Evolutionary conservation across 192 early-diverging fungal genomes (phyloP), one percentile per base, ranked within the genome.

Genomic region (Coemansia sp.): DNA sequence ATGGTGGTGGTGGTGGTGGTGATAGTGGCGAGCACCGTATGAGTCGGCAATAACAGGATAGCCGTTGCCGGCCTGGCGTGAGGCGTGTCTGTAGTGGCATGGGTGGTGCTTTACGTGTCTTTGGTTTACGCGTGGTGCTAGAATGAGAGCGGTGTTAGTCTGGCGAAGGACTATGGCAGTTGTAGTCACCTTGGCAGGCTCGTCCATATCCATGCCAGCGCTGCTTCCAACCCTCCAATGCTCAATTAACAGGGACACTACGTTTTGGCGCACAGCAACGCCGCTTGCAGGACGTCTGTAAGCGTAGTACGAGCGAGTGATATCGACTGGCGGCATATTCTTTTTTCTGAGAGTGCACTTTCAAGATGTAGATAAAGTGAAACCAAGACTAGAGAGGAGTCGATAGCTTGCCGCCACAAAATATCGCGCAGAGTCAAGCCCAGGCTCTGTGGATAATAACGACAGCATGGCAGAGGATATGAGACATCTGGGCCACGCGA

Each of bases 291-390:
- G 27, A 27, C 15, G 46, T 39, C 47, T 56, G 4, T 42, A 53
- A 2, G 45, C 64, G 17, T 69, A 67, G 45, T 57, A 56, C 8
- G 31, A 27, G 32, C 51, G 63, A 20, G 51, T 20, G 9, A 65
- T 59, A 29, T 70, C 67, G 6, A 70, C 29, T 12, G 76, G 76
- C 4, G 71, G 71, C 76, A 79, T 79, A 19, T 36, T 36, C 4
- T 11, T 29, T 45, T 0, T 41, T 38, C 6, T 11, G 9, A 24
- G 35, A 17, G 6, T 14, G 14, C 37, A 27, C 11, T 27, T 27
- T 51, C 7, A 20, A 47, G 40, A 41, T 41, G 20, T 7, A 24
- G 24, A 51, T 11, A 51, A 29, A 14, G 24, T 22, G 47, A 51
- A 51, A 51, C 47, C 2, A n/a, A n/a, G n/a, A n/a, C n/a, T n/a